These are phyloP conservation scores for Cladosporium sp. DNA, from an alignment of 2,329 filamentous ascomycete genomes.

Conservation along the genomic window DNA sequence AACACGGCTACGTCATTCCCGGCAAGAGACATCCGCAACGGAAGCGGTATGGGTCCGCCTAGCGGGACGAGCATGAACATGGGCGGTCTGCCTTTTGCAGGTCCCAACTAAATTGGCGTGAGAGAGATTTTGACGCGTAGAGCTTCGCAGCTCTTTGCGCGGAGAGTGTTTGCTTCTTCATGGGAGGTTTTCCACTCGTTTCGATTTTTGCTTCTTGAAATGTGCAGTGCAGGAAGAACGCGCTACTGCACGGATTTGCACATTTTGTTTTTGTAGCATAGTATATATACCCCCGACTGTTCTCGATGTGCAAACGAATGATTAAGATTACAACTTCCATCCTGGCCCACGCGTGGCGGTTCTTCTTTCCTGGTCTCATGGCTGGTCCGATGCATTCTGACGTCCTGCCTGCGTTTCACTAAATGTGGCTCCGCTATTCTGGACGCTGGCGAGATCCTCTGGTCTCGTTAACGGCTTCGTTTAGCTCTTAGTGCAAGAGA, in stretches of 20 bases:
- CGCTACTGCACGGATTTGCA: not conserved
- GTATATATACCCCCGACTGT: not conserved
- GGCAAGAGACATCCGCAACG: constrained; percentile 5
- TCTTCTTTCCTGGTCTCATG: too few relatives aligned
- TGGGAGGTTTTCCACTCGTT: not conserved
- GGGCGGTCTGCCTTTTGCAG: constrained; percentile 4
- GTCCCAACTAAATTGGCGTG: not conserved
- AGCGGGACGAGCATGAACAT: not conserved
- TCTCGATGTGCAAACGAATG: not conserved
- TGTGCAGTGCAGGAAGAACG: not conserved
- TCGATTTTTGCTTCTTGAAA: not conserved
- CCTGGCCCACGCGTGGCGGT: too few relatives aligned
- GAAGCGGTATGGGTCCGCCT: not conserved
- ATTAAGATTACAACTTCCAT: not conserved
- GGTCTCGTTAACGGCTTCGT: not conserved
- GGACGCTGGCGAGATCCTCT: too few relatives aligned
- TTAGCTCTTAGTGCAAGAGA: not conserved
- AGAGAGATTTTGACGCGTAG: not conserved
- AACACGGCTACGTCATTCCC: not conserved
- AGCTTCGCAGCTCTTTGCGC: not conserved
- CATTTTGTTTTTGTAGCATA: not conserved
- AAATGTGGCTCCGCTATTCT: not conserved
- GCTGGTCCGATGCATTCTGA: not conserved
- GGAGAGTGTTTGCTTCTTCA: not conserved
- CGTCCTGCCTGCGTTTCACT: not conserved